Evolutionary conservation across 108 stramenopile species (phyloP).

Genomic region (Conticribra guillardii): DNA sequence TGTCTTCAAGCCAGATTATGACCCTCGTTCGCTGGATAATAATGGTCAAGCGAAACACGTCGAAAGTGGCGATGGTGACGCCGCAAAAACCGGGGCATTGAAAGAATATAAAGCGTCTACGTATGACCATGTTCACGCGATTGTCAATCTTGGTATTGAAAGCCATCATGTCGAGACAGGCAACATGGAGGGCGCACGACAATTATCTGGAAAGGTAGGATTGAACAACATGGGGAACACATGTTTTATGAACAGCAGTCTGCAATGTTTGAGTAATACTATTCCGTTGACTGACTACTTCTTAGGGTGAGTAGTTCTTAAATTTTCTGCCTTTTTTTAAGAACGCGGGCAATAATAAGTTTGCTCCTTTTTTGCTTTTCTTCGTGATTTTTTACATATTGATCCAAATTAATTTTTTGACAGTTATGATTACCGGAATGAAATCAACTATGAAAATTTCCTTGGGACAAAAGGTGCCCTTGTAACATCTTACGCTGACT

Average conservation of each 20-base stretch:
- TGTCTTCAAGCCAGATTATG: slow-evolving; percentile 12
- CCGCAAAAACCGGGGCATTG: not conserved
- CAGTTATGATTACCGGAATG: slow-evolving; percentile 67
- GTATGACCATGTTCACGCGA: slow-evolving; percentile 38
- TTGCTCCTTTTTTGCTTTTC: not conserved
- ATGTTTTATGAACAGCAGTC: slow-evolving; percentile 92
- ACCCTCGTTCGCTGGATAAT: not conserved
- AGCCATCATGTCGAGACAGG: slow-evolving; percentile 1
- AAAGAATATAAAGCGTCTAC: slow-evolving; percentile 33
- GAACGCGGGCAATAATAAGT: too few relatives aligned
- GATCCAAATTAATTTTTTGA: not conserved
- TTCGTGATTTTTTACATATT: not conserved
- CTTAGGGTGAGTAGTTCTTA: slow-evolving; percentile 38
- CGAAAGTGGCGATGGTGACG: not conserved
- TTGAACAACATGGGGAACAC: slow-evolving; percentile 96
- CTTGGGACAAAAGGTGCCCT: slow-evolving; percentile 85
- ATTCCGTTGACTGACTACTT: slow-evolving; percentile 92
- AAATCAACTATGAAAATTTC: slow-evolving; percentile 91
- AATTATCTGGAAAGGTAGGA: slow-evolving; percentile 67
- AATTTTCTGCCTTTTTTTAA: slow-evolving; percentile 7
- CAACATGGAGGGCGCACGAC: not conserved
- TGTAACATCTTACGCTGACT: slow-evolving; percentile 79
- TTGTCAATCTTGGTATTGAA: slow-evolving; percentile 25
- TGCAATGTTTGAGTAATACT: slow-evolving; percentile 92
- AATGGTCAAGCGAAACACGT: not conserved